Percentiles rank a stretch among this genome's conserved stretches.
These are phyloP conservation scores for Punica granatum DNA, from an alignment of 345 rosid genomes.

Conservation along the genomic window DNA sequence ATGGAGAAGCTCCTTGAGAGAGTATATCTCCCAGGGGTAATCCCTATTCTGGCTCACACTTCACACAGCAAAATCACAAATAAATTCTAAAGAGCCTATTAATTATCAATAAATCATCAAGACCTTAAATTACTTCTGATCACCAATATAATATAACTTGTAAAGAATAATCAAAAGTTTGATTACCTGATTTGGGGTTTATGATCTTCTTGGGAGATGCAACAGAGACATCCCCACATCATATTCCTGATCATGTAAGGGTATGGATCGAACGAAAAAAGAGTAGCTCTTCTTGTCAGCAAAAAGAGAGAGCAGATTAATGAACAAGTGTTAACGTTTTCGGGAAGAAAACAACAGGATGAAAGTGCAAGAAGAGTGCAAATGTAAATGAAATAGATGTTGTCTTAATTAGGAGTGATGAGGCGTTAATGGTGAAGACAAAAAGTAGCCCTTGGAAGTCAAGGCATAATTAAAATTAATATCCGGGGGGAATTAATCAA, in stretches of 20 bases:
- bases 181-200: slow-evolving; percentile 13
- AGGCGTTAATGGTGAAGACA: slow-evolving; percentile 7
- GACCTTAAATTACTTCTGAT: too few species aligned
- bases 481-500: neutral
- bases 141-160: too few species aligned
- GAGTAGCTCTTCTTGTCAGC: neutral
- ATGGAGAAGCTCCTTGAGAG: slow-evolving; percentile 47
- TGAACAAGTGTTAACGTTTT: neutral
- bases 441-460: slow-evolving; percentile 7
- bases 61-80: neutral
- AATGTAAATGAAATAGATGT: neutral
- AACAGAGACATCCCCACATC: slow-evolving; percentile 12
- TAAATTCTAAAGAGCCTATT: neutral
- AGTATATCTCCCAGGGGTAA: slow-evolving; percentile 51
- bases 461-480: neutral
- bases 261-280: neutral
- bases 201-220: slow-evolving; percentile 6
- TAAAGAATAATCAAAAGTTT: too few species aligned
- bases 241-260: neutral
- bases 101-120: neutral
- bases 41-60: slow-evolving; percentile 22
- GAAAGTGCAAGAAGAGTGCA: slow-evolving; percentile 5
- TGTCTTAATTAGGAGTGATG: neutral
- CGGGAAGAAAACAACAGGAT: slow-evolving; percentile 1
- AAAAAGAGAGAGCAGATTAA: neutral